Evolutionary conservation across 164 flowering plant genomes (phyloP), one percentile per base, ranked within the genome.

Genomic region (Chimonanthus salicifolius): DNA sequence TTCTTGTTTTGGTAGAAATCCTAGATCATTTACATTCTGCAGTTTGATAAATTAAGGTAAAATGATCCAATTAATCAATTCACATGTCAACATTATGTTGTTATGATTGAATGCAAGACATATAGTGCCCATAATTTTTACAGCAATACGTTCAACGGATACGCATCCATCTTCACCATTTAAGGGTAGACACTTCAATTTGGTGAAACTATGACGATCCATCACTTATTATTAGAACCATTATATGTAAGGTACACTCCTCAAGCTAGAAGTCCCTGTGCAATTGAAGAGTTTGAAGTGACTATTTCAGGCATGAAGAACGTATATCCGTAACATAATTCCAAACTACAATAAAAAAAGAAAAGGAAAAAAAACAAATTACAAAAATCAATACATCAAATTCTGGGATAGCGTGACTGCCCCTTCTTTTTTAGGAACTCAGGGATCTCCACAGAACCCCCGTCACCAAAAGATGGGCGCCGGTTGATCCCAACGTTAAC

Each of bases 341-440:
- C 16, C 16, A 54, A 13, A 11, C 4, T 3, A 13, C 60, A 54
- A 54, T 13, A 10, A 54, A n/a, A 10, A n/a, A 54, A 11, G 8
- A 54, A 4, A 6, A 0, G 5, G 8, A 54, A 54, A n/a, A 54
- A n/a, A 11, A 54, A 54, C 5, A 54, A 13, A 54, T 54, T 15
- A 54, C 60, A 45, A 63, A 21, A 6, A 74, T 64, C 64, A 67
- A 54, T n/a, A 13, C 48, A 2, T 85, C 77, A 90, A 45, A 82
- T 89, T 83, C 97, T 83, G 7, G 99, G 99, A 76, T 80, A 92
- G 73, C 94, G 94, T 9, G 98, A 90, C 2, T 94, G 93, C 46
- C 97, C 98, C 82, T 91, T 95, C 87, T 89, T 95, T 84, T 84
- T 91, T 51, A 95, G 76, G 78, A 95, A 95, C 83, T 95, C 99